Conservation (phyloP, 305 asterid genomes). For the Fraxinus velutina region DNA sequence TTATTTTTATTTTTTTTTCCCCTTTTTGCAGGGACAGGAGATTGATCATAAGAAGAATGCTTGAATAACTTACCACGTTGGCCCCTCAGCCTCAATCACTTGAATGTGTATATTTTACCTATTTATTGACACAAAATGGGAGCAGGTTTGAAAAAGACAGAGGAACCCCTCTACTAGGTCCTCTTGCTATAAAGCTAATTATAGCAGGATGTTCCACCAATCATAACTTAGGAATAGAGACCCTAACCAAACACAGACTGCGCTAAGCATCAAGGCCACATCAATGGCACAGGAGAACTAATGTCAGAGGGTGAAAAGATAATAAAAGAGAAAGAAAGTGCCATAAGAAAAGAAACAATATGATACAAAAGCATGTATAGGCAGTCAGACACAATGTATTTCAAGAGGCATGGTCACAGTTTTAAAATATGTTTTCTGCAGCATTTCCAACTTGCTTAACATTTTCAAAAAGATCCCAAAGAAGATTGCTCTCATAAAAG, state of each 20-base stretch:
- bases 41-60: neutral
- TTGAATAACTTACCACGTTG: neutral
- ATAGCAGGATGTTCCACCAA: neutral
- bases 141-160: neutral
- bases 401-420: neutral
- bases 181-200: neutral
- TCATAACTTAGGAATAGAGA: neutral
- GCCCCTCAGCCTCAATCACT: neutral
- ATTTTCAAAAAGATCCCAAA: neutral
- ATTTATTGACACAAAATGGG: neutral
- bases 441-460: neutral
- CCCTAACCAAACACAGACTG: neutral
- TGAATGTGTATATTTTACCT: neutral
- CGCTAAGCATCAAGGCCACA: neutral
- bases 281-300: neutral
- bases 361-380: neutral
- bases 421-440: neutral
- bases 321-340: neutral
- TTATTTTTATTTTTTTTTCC: neutral
- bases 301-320: neutral
- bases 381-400: neutral
- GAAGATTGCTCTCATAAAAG: neutral
- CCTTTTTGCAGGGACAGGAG: neutral
- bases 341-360: neutral
- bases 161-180: neutral